Evolutionary conservation across 2,329 filamentous ascomycete species (phyloP).

Genomic region (Colletotrichum coccodes): DNA sequence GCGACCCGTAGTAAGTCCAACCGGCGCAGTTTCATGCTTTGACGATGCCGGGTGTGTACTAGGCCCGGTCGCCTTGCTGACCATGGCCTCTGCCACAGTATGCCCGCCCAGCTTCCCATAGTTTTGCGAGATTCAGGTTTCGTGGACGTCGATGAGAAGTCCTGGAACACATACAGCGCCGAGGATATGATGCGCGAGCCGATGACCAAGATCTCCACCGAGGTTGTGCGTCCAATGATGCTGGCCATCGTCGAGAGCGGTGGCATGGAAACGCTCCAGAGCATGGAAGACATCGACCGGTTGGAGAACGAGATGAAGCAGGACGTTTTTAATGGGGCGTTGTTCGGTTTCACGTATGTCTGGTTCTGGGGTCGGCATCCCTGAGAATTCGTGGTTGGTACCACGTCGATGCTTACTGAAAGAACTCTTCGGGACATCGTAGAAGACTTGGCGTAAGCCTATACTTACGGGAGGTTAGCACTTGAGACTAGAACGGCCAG

Average conservation of each 20-base stretch:
- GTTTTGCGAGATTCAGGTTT: neutral
- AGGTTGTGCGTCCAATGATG: conserved; percentile 1
- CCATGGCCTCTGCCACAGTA: neutral
- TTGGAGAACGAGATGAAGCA: neutral
- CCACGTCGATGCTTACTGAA: conserved; percentile 39
- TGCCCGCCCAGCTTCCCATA: conserved; percentile 1
- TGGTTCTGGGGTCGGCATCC: conserved; percentile 11
- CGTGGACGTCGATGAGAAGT: neutral
- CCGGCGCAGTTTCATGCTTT: neutral
- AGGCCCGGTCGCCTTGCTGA: neutral
- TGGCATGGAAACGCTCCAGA: neutral
- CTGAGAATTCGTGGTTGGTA: neutral
- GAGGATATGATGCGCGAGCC: conserved; percentile 3
- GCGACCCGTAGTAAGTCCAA: neutral
- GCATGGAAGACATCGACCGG: neutral
- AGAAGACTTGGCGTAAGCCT: neutral
- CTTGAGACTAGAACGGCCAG: too few species aligned
- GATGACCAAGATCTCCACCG: neutral
- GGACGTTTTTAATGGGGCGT: neutral
- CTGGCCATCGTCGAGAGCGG: neutral
- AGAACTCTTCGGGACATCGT: too few species aligned
- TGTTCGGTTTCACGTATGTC: neutral
- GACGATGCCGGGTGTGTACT: neutral
- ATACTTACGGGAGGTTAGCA: too few species aligned
- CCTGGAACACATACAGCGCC: conserved; percentile 1